Conservation (phyloP, 495 filamentous ascomycete genomes). For the Aspergillus carlsbadensis region DNA sequence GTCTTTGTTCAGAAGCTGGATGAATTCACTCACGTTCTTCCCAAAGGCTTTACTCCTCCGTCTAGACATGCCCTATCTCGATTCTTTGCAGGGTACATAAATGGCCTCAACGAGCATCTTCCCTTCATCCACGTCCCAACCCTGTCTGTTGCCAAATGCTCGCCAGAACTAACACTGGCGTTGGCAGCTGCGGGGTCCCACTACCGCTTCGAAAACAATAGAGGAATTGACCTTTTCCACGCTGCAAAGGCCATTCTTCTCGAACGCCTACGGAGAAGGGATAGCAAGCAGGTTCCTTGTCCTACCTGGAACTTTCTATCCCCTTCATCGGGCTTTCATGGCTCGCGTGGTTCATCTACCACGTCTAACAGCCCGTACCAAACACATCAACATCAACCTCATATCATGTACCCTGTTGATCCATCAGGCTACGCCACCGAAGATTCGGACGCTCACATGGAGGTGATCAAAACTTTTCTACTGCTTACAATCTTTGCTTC, state of each 20-base stretch:
- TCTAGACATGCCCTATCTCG: slow-evolving; percentile 46
- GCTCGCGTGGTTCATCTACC: slow-evolving; percentile 42
- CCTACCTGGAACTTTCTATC: slow-evolving; percentile 46
- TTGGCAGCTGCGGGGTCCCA: slow-evolving; percentile 50
- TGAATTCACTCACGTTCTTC: slow-evolving; percentile 66
- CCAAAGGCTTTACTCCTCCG: slow-evolving; percentile 61
- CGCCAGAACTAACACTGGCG: slow-evolving; percentile 46
- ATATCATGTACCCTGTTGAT: slow-evolving; percentile 31
- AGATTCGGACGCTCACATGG: slow-evolving; percentile 51
- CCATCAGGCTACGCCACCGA: slow-evolving; percentile 38
- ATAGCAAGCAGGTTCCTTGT: slow-evolving; percentile 45
- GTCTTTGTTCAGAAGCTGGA: slow-evolving; percentile 62
- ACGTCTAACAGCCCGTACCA: slow-evolving; percentile 43
- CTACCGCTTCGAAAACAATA: slow-evolving; percentile 64
- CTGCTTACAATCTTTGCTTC: slow-evolving; percentile 52
- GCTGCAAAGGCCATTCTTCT: slow-evolving; percentile 52
- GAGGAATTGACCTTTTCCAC: slow-evolving; percentile 69
- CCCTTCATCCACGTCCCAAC: slow-evolving; percentile 52
- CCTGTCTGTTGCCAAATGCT: slow-evolving; percentile 43
- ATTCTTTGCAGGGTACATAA: slow-evolving; percentile 51
- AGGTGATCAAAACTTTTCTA: slow-evolving; percentile 48
- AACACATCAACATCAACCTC: slow-evolving; percentile 27
- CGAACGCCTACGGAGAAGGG: slow-evolving; percentile 46
- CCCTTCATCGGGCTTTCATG: slow-evolving; percentile 36
- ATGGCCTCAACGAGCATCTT: slow-evolving; percentile 48